A percentile compares a stretch with the other conserved stretches of the same genome.
Evolutionary conservation across 768 basidiomycete species (phyloP).

Genomic region (Austroboletus eburneus): DNA sequence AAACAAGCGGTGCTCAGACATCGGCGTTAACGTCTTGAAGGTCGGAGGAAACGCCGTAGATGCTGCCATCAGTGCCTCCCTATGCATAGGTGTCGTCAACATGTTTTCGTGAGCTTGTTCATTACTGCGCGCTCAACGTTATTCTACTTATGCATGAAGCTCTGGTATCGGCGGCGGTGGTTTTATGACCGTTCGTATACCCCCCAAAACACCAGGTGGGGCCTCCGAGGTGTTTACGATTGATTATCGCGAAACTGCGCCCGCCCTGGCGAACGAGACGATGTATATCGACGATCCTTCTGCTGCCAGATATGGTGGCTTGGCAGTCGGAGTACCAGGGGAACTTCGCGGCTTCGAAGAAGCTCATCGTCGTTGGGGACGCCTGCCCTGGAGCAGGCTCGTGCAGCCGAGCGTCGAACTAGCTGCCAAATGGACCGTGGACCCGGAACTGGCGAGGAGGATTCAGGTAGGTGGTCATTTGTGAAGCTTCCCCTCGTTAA

Average conservation of each 20-base stretch:
- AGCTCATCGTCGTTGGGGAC: slow-evolving; percentile 81
- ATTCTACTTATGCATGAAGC: slow-evolving; percentile 30
- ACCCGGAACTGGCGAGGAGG: slow-evolving; percentile 68
- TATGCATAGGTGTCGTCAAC: slow-evolving; percentile 82
- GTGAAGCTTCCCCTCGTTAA: not conserved
- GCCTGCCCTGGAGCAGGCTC: slow-evolving; percentile 70
- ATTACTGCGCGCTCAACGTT: slow-evolving; percentile 3
- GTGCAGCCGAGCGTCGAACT: slow-evolving; percentile 72
- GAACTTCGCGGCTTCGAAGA: slow-evolving; percentile 85
- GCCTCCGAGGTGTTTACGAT: slow-evolving; percentile 64
- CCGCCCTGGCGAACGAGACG: slow-evolving; percentile 61
- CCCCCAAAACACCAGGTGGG: slow-evolving; percentile 40
- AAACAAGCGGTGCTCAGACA: slow-evolving; percentile 78
- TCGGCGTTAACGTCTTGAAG: slow-evolving; percentile 74
- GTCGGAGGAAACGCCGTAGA: slow-evolving; percentile 91
- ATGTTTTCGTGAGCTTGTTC: slow-evolving; percentile 73
- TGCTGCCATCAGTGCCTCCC: slow-evolving; percentile 70
- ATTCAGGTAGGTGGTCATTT: slow-evolving; percentile 50
- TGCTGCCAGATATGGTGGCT: slow-evolving; percentile 65
- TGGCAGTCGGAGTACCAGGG: slow-evolving; percentile 87
- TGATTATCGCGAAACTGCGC: slow-evolving; percentile 89
- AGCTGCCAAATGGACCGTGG: slow-evolving; percentile 77
- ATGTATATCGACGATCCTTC: slow-evolving; percentile 67
- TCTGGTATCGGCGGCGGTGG: slow-evolving; percentile 88
- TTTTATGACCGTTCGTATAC: slow-evolving; percentile 79